Percentiles rank a stretch among this genome's conserved stretches.
Conservation (phyloP, 345 rosid genomes). For the Citrus inodora region DNA sequence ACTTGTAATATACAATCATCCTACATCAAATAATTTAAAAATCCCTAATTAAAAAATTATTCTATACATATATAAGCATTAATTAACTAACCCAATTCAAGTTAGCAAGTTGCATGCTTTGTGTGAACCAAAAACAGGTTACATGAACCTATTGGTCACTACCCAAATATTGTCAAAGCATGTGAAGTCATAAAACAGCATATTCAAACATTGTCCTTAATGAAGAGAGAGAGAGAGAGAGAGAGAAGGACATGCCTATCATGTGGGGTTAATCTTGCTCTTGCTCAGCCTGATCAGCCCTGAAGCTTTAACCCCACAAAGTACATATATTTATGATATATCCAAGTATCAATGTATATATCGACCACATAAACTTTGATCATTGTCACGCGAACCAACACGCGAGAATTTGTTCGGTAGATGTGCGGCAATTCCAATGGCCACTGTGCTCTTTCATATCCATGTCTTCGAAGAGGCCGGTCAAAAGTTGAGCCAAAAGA, state of each 20-base stretch:
- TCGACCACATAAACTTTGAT: constrained; percentile 9
- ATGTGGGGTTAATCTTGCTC: constrained; percentile 29
- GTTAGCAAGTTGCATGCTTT: background rate
- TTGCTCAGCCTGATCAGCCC: constrained; percentile 1
- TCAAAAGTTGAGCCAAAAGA: background rate
- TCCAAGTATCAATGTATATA: background rate
- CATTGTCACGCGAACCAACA: constrained; percentile 12
- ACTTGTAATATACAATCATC: no score
- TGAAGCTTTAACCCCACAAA: background rate
- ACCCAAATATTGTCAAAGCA: constrained; percentile 11
- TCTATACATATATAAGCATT: background rate
- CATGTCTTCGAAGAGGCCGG: background rate
- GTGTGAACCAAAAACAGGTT: background rate
- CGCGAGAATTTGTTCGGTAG: constrained; percentile 34
- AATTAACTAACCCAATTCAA: background rate
- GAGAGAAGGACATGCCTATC: constrained; percentile 14
- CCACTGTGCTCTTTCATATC: constrained; percentile 14
- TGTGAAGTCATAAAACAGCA: constrained; percentile 1
- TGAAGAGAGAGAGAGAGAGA: constrained; percentile 3
- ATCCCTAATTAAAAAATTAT: no score
- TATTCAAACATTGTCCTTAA: constrained; percentile 17
- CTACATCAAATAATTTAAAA: no score
- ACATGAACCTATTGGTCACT: background rate
- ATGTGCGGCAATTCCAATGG: constrained; percentile 42
- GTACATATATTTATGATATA: no score